These are phyloP conservation scores for Quercus lobata DNA, from an alignment of 331 rosid genomes.

Conservation along the genomic window DNA sequence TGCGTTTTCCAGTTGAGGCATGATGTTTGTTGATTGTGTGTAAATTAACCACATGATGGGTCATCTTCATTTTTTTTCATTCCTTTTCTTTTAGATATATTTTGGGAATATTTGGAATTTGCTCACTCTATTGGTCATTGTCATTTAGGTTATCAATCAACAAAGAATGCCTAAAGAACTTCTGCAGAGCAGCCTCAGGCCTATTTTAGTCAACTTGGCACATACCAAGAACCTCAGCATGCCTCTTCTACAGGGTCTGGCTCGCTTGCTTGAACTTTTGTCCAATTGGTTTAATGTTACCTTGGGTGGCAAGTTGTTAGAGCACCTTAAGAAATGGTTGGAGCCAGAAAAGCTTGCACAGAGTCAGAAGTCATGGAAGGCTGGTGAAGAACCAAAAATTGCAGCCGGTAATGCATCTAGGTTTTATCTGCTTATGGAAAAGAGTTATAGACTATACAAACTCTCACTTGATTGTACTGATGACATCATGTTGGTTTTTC, in stretches of 20 bases:
- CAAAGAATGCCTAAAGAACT: slow-evolving; percentile 96
- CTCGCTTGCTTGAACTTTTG: slow-evolving; percentile 91
- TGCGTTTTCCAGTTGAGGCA: neutral
- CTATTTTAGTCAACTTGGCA: slow-evolving; percentile 93
- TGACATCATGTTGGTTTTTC: slow-evolving; percentile 14
- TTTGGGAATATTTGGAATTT: neutral
- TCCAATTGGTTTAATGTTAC: slow-evolving; percentile 99
- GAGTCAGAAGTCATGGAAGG: slow-evolving; percentile 95
- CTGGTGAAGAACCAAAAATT: slow-evolving; percentile 99
- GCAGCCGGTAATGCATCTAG: slow-evolving; percentile 72
- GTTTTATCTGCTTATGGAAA: slow-evolving; percentile 20
- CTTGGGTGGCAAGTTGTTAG: slow-evolving; percentile 85
- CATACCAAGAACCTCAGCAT: slow-evolving; percentile 93
- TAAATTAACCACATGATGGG: neutral
- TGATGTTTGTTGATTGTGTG: slow-evolving; percentile 3
- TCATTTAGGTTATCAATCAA: slow-evolving; percentile 84
- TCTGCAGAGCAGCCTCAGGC: slow-evolving; percentile 96
- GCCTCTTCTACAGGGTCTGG: slow-evolving; percentile 99
- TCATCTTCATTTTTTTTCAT: neutral
- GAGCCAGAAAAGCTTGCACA: slow-evolving; percentile 99
- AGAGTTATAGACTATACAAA: slow-evolving; percentile 8
- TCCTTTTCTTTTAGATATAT: neutral
- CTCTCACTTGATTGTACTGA: slow-evolving; percentile 3
- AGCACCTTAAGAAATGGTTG: slow-evolving; percentile 97
- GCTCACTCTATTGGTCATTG: neutral